phyloP scores from a whole-genome alignment of 1,284 basidiomycete species.

The Sanghuangporus sanghuang region DNA sequence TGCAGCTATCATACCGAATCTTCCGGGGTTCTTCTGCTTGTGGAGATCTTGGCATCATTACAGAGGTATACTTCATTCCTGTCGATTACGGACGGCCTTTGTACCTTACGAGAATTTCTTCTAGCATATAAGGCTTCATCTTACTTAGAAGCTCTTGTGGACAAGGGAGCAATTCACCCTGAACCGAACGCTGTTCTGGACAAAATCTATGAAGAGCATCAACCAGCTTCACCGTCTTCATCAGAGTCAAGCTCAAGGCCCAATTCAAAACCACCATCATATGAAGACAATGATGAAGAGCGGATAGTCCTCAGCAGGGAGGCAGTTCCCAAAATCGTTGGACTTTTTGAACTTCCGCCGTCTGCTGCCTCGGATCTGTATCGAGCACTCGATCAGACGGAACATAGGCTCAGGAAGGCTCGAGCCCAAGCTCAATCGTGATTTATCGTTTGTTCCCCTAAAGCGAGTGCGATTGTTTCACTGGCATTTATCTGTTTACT shows the following conservation, averaged over 20 bases:
- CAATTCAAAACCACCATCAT: background rate
- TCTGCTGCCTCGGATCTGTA: conserved; percentile 47
- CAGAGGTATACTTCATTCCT: conserved; percentile 42
- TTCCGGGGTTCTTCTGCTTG: conserved; percentile 79
- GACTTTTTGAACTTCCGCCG: conserved; percentile 41
- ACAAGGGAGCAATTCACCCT: conserved; percentile 49
- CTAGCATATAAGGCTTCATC: conserved; percentile 68
- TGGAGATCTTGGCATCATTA: conserved; percentile 84
- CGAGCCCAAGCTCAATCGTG: no score
- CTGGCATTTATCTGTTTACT: no score
- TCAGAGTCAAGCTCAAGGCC: background rate
- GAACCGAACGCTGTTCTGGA: conserved; percentile 51
- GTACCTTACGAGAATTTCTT: conserved; percentile 2
- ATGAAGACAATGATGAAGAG: conserved; percentile 2
- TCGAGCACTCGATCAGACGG: conserved; percentile 59
- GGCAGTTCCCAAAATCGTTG: conserved; percentile 47
- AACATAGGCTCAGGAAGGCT: background rate
- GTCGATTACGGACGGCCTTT: background rate
- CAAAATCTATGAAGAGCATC: conserved; percentile 43
- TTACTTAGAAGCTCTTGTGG: conserved; percentile 58
- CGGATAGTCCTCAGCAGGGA: conserved; percentile 44
- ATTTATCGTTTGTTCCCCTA: no score
- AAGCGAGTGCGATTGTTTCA: no score
- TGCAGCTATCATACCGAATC: conserved; percentile 71
- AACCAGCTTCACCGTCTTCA: conserved; percentile 19